Evolutionary conservation across 306 rosid genomes (phyloP), one percentile per base, ranked within the genome.

Genomic region (Trichosanthes truncata): DNA sequence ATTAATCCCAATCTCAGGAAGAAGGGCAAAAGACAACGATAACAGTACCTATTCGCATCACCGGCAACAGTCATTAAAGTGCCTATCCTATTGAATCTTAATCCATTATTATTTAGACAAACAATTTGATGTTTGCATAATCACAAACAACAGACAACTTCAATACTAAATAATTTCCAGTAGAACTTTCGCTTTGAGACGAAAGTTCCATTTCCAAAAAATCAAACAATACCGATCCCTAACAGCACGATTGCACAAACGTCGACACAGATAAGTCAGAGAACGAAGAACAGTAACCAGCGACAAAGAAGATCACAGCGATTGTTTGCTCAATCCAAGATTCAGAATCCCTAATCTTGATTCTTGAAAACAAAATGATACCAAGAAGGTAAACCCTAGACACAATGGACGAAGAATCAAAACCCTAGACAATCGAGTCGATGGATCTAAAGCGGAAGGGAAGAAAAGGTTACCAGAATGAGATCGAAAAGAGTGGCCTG

Each of bases 401-500:
- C 9, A 18, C 9, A 18, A 55, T n/a, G 25, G 3, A 43, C 48
- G 11, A 17, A 55, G 23, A 18, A 55, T 5, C 61, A 55, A 55
- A 55, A 48, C 18, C 53, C 17, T 23, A 59, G 35, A 59, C 1
- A 59, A 59, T 25, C 35, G 35, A 59, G 61, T 55, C 0, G 45
- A 65, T 10, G 38, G 49, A 68, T 38, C 51, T 17, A 40, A 69
- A 23, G 20, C 15, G 4, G 3, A 25, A 41, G 43, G 53, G 20
- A 68, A 38, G 31, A 68, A 38, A 45, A n/a, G 2, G 4, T n/a
- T 25, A 91, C 98, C 88, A 87, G 75, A 78, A 91, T 90, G 72
- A 93, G 97, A 83, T 93, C 96, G 56, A 90, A 91, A 15, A 91
- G 92, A 9, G 93, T 86, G n/a, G 90, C 88, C 75, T 89, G 96